Evolutionary conservation across 192 early-diverging fungal genomes (phyloP), one percentile per base, ranked within the genome.

Genomic region (Gryganskiella cystojenkinii): DNA sequence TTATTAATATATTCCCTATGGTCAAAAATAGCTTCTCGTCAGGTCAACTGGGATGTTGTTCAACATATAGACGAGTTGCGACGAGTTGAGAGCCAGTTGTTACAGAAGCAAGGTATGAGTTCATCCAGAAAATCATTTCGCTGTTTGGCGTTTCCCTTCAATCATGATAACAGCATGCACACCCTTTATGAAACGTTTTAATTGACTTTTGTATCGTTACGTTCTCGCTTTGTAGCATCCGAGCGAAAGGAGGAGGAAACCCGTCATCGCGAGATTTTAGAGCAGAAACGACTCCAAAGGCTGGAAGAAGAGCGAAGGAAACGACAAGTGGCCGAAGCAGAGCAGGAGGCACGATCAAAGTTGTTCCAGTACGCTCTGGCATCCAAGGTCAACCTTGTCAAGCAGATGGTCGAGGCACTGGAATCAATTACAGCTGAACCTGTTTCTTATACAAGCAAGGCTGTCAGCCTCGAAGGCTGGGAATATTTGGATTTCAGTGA

Each of bases 201-300:
- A n/a, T n/a, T n/a, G n/a, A n/a, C n/a, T n/a, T n/a, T n/a, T n/a
- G n/a, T n/a, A n/a, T n/a, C n/a, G n/a, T n/a, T n/a, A n/a, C n/a
- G n/a, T n/a, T n/a, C n/a, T n/a, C n/a, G n/a, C 22, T 31, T 78
- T n/a, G 56, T 72, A 37, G 56, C 50, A 25, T 10, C 55, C 25
- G 70, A 64, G 1, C 65, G 66, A 1, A 70, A 73, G 30, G 79
- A 80, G 34, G 70, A 80, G 31, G 65, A 61, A n/a, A 70, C 64
- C 22, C 64, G 61, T 25, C 66, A 22, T 24, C 58, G 57, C 4
- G 58, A 67, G 14, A 22, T 51, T 8, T 44, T 68, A 40, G 79
- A 67, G 24, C 62, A 63, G 19, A 35, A 51, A 11, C 59, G 64
- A 15, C 68, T 61, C 25, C 70, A 80, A 19, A 49, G 25, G 17